Base-by-base conservation (phyloP, 2,329 filamentous ascomycete species). In the Xylariaceae sp. region DNA sequence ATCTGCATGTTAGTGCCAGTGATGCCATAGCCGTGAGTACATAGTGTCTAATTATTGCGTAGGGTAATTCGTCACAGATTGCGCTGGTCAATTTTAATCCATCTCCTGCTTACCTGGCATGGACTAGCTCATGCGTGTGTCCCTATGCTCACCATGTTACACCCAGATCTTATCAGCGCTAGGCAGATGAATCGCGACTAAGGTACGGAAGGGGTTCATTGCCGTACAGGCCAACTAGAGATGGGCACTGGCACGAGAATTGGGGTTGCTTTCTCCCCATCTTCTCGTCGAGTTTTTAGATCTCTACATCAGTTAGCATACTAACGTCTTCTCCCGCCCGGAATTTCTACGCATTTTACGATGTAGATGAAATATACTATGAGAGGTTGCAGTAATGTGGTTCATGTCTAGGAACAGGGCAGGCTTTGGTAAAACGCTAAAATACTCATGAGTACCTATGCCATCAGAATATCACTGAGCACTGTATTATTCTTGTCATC, bases 41-140 rank as follows among this genome's bases (percentile, higher is more conserved):
- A n/a, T n/a, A 15, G 41, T 13, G 27, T 45, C 37, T 50, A 41
- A 29, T n/a, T 29, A 26, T 50, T 37, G 39, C 27, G 39, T 16
- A 36, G 29, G 26, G 41, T 21, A 29, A 13, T 9, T 33, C 8
- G 11, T 39, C 45, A 33, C 39, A 41, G 26, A n/a, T 40, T 11
- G 16, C 36, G 21, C 40, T 37, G 20, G 13, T 16, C 8, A 23
- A 21, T 13, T 10, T 20, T 20, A 18, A 4, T 16, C 18, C 11
- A 24, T 24, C 27, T 21, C 41, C 20, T 29, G 29, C 20, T 26
- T 37, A 18, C 23, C 18, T 30, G 21, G 32, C 43, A 23, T 27
- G 44, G 36, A 30, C 42, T 56, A 49, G 53, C 48, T 56, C 53
- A 27, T 36, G 53, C 36, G 30, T 32, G 41, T 45, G 21, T n/a